A percentile compares a stretch with the other conserved stretches of the same genome.
These are phyloP conservation scores for Tetragonia tetragonoides DNA, from an alignment of 148 eudicot genomes.

Conservation along the genomic window DNA sequence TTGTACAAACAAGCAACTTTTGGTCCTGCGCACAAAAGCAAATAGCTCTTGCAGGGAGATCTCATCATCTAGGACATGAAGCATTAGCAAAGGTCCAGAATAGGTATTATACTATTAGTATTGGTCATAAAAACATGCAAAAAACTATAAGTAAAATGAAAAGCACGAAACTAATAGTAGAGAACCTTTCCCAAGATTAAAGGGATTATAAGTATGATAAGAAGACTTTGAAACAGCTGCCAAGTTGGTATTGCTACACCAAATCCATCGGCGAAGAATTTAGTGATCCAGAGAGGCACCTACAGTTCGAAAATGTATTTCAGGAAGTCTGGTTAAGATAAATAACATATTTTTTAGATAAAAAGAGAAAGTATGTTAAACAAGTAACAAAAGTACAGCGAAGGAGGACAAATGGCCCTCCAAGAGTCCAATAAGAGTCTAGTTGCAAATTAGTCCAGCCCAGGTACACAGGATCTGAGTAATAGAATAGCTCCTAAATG, in stretches of 20 bases:
- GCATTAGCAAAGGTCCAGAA: too few species aligned
- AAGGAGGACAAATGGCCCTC: too few species aligned
- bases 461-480: too few species aligned
- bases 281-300: constrained; percentile 47
- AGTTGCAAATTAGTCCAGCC: too few species aligned
- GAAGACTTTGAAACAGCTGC: constrained; percentile 36
- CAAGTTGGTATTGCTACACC: constrained; percentile 38
- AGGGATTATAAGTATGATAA: constrained; percentile 36
- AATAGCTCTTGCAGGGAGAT: neutral
- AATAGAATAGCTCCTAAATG: too few species aligned
- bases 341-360: neutral
- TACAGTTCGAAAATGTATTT: constrained; percentile 13
- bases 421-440: too few species aligned
- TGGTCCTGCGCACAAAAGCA: neutral
- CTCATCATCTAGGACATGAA: too few species aligned
- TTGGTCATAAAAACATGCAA: too few species aligned
- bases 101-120: too few species aligned
- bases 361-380: too few species aligned
- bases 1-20: neutral
- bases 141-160: neutral
- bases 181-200: constrained; percentile 40
- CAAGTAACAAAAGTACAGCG: too few species aligned
- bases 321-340: neutral
- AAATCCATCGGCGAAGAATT: constrained; percentile 38
- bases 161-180: constrained; percentile 1